Evolutionary conservation across 2,329 filamentous ascomycete genomes (phyloP).

Genomic region (Cadophora sp.): DNA sequence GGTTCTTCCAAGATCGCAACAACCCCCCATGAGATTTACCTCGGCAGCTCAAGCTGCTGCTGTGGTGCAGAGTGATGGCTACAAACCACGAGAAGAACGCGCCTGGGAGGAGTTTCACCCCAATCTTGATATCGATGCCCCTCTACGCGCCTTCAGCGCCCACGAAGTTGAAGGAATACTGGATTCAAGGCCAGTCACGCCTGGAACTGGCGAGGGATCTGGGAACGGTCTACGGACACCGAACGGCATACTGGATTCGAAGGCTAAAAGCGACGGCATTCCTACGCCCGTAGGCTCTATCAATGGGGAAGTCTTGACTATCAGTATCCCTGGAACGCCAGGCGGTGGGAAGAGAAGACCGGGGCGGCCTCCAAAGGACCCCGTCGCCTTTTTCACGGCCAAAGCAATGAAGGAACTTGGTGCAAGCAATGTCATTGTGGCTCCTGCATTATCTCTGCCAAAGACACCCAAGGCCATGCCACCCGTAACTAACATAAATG

Average conservation of each 20-base stretch:
- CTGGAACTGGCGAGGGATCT: constrained; percentile 48
- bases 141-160: constrained; percentile 78
- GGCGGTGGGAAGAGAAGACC: constrained; percentile 60
- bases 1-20: constrained; percentile 55
- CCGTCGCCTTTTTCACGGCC: constrained; percentile 61
- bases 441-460: constrained; percentile 44
- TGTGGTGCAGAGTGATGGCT: constrained; percentile 90
- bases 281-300: constrained; percentile 34
- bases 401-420: constrained; percentile 43
- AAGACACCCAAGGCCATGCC: constrained; percentile 72
- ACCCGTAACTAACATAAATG: constrained; percentile 69
- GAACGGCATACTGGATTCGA: constrained; percentile 34
- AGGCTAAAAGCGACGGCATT: constrained; percentile 38
- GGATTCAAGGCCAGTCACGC: constrained; percentile 52
- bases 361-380: constrained; percentile 69
- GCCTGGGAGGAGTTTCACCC: constrained; percentile 98
- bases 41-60: constrained; percentile 78
- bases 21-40: constrained; percentile 51
- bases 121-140: constrained; percentile 86
- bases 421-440: constrained; percentile 43
- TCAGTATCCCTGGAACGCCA: constrained; percentile 47
- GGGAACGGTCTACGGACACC: constrained; percentile 36
- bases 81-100: constrained; percentile 95
- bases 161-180: constrained; percentile 83
- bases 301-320: constrained; percentile 36